Conservation (phyloP, 768 basidiomycete genomes). For the Lactarius akahatsu region DNA sequence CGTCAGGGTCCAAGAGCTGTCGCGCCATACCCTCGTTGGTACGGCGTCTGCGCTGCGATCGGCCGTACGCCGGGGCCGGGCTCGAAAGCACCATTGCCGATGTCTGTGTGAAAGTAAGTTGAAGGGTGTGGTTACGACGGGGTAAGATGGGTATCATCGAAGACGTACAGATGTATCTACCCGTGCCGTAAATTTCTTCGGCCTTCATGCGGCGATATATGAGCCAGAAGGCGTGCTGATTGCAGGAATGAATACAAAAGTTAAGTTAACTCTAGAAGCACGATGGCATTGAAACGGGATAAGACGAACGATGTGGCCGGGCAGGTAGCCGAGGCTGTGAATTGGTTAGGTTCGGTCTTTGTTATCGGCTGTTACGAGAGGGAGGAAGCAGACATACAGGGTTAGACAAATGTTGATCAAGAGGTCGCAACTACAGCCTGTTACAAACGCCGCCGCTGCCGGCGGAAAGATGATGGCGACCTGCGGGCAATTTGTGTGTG, state of each 20-base stretch:
- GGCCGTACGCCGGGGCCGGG: background rate
- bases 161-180: constrained; percentile 72
- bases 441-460: constrained; percentile 71
- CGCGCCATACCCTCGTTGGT: constrained; percentile 18
- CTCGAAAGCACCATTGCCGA: constrained; percentile 35
- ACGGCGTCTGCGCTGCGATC: constrained; percentile 8
- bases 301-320: constrained; percentile 52
- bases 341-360: constrained; percentile 15
- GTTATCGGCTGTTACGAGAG: background rate
- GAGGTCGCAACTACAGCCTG: constrained; percentile 84
- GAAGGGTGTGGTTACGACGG: background rate
- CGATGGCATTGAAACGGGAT: background rate
- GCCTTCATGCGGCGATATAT: constrained; percentile 90
- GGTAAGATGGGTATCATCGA: background rate
- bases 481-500: constrained; percentile 37
- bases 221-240: constrained; percentile 83
- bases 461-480: constrained; percentile 81
- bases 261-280: background rate
- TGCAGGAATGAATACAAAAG: no score
- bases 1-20: constrained; percentile 4
- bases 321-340: constrained; percentile 70
- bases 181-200: constrained; percentile 74
- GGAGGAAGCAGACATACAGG: constrained; percentile 46
- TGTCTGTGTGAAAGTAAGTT: constrained; percentile 29
- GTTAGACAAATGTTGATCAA: constrained; percentile 83